Base-by-base conservation (phyloP, 2,329 filamentous ascomycete genomes). In the Aspergillaceae sp. region DNA sequence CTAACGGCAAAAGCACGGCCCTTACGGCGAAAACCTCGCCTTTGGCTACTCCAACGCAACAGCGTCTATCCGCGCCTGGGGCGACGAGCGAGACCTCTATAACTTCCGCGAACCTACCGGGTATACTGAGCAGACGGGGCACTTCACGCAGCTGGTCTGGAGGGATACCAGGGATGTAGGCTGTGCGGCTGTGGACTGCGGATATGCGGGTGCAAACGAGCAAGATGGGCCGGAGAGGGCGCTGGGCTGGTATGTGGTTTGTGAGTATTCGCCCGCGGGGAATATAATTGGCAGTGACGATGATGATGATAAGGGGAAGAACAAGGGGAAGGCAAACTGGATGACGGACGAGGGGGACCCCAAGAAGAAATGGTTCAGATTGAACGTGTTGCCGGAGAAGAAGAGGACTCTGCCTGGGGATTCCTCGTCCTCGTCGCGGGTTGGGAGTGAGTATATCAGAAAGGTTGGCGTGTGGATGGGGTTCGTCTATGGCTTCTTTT, bases 141-240 rank as follows among this genome's bases (percentile, higher is more conserved):
- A 87, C 60, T 87, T 87, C 55, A 84, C 83, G 1, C 83, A 87
- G 69, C 63, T 87, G 5, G 83, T 87, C 4, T 87, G 84, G 84
- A 79, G 76, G 62, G 63, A 69, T 27, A 85, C 80, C 1, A 79
- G 68, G 5, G 68, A 71, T 32, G 75, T 84, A 1, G 81, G 82
- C 0, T 87, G 76, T 52, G 76, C 63, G 28, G 63, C 64, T 36
- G 58, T 64, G 10, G 55, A 69, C 51, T 76, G 74, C 47, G 61
- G 67, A 41, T 67, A 64, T 43, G 49, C 47, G 5, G 27, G 46
- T 5, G 45, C 30, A 47, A 55, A 47, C 45, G 50, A 40, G 6
- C 27, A 37, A 19, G 6, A 35, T 8, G 43, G 44, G 19, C 19
- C 11, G 34, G 36, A 34, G 5, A 38, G 42, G 30, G 63, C 66